phyloP scores from a whole-genome alignment of 2,329 filamentous ascomycete genomes.

The Colletotrichum navitas region DNA sequence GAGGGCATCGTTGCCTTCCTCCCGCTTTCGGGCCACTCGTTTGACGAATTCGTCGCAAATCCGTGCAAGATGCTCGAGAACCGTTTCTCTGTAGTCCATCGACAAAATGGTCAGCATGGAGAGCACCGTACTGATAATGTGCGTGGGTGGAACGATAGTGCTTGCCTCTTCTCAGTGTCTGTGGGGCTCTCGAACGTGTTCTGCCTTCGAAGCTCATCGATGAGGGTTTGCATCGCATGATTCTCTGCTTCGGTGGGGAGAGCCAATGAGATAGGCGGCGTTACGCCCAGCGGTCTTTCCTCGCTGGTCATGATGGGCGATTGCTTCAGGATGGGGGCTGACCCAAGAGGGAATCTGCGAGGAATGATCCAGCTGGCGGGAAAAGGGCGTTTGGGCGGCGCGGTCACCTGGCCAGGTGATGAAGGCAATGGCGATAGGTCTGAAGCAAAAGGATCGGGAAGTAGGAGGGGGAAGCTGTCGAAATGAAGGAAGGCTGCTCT shows the following conservation, averaged over 20 bases:
- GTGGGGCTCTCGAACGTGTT: slow-evolving; percentile 90
- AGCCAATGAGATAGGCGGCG: slow-evolving; percentile 82
- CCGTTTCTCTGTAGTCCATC: slow-evolving; percentile 67
- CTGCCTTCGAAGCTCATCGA: slow-evolving; percentile 87
- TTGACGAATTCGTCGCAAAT: slow-evolving; percentile 91
- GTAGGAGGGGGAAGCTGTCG: neutral
- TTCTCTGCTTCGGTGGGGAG: slow-evolving; percentile 84
- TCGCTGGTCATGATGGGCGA: slow-evolving; percentile 52
- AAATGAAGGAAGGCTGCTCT: slow-evolving; percentile 2
- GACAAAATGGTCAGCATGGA: neutral
- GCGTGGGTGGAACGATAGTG: neutral
- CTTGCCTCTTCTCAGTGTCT: slow-evolving; percentile 85
- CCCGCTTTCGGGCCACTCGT: slow-evolving; percentile 80
- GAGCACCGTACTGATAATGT: slow-evolving; percentile 1
- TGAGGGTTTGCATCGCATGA: slow-evolving; percentile 80
- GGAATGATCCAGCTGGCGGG: slow-evolving; percentile 6
- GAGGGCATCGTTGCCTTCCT: slow-evolving; percentile 78
- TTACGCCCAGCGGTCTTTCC: slow-evolving; percentile 73
- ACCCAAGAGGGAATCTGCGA: neutral
- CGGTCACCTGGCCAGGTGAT: slow-evolving; percentile 14
- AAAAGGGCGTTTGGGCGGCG: slow-evolving; percentile 10
- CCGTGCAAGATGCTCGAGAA: slow-evolving; percentile 81
- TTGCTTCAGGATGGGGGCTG: slow-evolving; percentile 9
- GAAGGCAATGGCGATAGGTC: slow-evolving; percentile 5
- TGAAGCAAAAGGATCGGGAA: neutral